Evolutionary conservation across 306 rosid genomes (phyloP), one percentile per base, ranked within the genome.

Genomic region (Adenanthera pavonina): DNA sequence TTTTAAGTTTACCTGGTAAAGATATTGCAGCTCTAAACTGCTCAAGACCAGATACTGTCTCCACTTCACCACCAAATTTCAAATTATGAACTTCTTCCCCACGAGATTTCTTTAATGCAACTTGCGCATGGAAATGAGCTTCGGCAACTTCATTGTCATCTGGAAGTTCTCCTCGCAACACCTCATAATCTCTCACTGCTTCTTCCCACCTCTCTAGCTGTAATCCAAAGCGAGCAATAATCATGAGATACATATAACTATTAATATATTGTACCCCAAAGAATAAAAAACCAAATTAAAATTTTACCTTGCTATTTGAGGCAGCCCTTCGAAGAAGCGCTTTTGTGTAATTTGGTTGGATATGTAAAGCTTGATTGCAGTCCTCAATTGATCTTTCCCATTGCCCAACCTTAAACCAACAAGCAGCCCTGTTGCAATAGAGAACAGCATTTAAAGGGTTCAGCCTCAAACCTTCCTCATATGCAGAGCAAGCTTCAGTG

Each of bases 271-370:
- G 61, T 12, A 33, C 35, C 44, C 47, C 14, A 44, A 9, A 46
- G 66, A 67, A 53, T 74, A 16, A 54, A 1, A 57, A 44, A 52
- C n/a, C 75, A 72, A 69, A 44, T 46, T 69, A n/a, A 69, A 25
- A 25, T 25, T 48, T 81, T 77, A 95, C 99, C 94, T 95, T 95
- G 84, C 80, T 87, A 81, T 88, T 86, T 81, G 99, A 93, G 65
- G 97, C 93, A 73, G 99, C 99, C 89, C 99, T 90, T 41, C 99
- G 92, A 69, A 95, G 98, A 80, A 95, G 98, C 30, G 99, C 99
- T 81, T 95, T 95, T 17, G 87, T 85, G 86, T 95, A 95, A 82
- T 84, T 95, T 0, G 97, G 96, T 72, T 89, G 94, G 86, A 93
- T 87, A 40, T 43, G 57, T 81, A 95, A 75, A 62, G 98, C 99